Evolutionary conservation across 1,139 yeast genomes (phyloP).

Genomic region (Debaryomyces singareniensis): DNA sequence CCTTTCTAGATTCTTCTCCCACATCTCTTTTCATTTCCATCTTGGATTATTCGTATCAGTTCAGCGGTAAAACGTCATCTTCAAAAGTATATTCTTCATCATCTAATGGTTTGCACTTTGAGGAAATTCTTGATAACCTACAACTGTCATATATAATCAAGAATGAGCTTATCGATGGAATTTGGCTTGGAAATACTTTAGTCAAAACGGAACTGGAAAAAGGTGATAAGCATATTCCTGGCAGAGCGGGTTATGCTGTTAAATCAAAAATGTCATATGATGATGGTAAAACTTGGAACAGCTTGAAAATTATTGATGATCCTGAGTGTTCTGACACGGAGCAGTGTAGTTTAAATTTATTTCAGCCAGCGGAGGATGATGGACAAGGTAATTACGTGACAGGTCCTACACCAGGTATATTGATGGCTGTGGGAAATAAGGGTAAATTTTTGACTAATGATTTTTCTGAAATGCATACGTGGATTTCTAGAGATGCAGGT

Average conservation of each 20-base stretch:
- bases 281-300: conserved; percentile 61
- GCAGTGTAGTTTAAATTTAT: conserved; percentile 53
- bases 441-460: conserved; percentile 20
- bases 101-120: conserved; percentile 55
- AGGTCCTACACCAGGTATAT: conserved; percentile 68
- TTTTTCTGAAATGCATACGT: conserved; percentile 38
- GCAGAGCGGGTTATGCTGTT: conserved; percentile 13
- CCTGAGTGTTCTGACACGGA: conserved; percentile 39
- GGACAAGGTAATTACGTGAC: conserved; percentile 55
- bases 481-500: conserved; percentile 76
- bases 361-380: conserved; percentile 42
- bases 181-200: conserved; percentile 51
- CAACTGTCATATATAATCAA: conserved; percentile 41
- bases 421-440: conserved; percentile 54
- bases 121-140: conserved; percentile 38
- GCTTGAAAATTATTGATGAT: conserved; percentile 39
- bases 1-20: conserved; percentile 51
- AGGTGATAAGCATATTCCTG: conserved; percentile 21
- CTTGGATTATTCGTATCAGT: conserved; percentile 22
- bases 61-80: conserved; percentile 10
- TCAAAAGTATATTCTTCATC: conserved; percentile 53
- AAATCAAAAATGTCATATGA: conserved; percentile 45
- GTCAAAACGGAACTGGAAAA: conserved; percentile 7
- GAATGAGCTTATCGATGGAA: conserved; percentile 62
- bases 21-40: conserved; percentile 51